Base-by-base conservation (phyloP, 495 filamentous ascomycete species). In the Penicillium nucicola region DNA sequence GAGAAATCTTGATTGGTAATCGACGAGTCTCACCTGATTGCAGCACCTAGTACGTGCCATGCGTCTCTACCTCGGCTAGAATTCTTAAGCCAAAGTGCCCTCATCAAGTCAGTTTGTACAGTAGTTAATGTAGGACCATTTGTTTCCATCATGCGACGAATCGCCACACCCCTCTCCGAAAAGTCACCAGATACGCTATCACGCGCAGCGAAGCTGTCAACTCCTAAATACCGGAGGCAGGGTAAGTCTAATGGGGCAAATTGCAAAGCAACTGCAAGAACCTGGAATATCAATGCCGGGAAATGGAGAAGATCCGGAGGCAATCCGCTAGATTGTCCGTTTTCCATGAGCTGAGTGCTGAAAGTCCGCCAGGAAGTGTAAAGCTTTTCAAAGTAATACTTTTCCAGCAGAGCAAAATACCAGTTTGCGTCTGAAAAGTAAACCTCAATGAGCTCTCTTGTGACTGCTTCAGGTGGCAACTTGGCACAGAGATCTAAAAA, bases 181-280 rank as follows among this genome's bases (percentile, higher is more conserved):
- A 44, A 44, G 11, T 44, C 23, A 32, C 42, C 18, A 4, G 42
- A 33, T 12, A 44, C 3, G 12, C 22, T 17, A n/a, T 44, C 42
- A 30, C 42, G 42, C 23, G 8, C 13, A 32, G 31, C 18, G 13
- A 44, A 33, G 7, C 12, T 23, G 12, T 15, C 23, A 14, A 44
- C 7, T 14, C 13, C 22, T 32, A 44, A 44, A 18, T n/a, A n/a
- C 23, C 33, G 22, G 5, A 44, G 14, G 18, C 12, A 44, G 10
- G 42, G 42, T 18, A 44, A 14, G 18, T 31, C 18, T 15, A 18
- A 23, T 6, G 22, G 42, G 7, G 23, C n/a, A 9, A 44, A 44
- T 14, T 44, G 42, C n/a, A 44, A 44, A 44, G 42, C 42, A 44
- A 44, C 42, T 3, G 42, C 42, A 44, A 44, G 42, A 13, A 44